Percentiles rank a stretch among this genome's conserved stretches.
phyloP scores from a whole-genome alignment of 1,284 basidiomycete genomes.

The Microbotryum silenes-acaulis region DNA sequence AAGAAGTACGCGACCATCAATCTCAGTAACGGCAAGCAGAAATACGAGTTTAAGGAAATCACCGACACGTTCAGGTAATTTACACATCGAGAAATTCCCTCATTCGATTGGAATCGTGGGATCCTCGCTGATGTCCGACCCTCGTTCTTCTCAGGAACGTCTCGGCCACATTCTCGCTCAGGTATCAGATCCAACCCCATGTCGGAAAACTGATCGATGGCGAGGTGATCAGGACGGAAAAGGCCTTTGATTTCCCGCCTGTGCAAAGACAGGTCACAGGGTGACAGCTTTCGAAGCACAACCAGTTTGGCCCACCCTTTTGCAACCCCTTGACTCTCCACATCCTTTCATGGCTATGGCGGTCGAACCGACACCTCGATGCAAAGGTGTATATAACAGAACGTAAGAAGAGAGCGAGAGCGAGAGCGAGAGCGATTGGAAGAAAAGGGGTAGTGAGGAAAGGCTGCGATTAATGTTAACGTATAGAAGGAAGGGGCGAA shows the following conservation, averaged over 20 bases:
- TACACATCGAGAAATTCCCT: background rate
- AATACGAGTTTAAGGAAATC: conserved; percentile 73
- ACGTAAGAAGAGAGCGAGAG: background rate
- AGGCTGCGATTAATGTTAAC: background rate
- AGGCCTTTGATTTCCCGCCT: conserved; percentile 13
- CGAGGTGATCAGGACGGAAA: conserved; percentile 55
- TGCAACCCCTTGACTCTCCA: background rate
- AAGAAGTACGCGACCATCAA: conserved; percentile 66
- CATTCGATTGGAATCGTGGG: background rate
- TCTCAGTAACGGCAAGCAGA: conserved; percentile 58
- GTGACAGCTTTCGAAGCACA: too few relatives aligned
- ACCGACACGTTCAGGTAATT: conserved; percentile 70
- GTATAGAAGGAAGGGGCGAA: background rate
- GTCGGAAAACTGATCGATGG: conserved; percentile 71
- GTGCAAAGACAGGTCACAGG: conserved; percentile 7
- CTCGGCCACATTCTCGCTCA: conserved; percentile 62
- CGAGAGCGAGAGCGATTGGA: conserved; percentile 2
- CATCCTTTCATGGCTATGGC: background rate
- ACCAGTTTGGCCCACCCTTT: too few relatives aligned
- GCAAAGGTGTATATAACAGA: background rate
- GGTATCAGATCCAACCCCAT: conserved; percentile 85
- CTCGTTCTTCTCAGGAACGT: conserved; percentile 48
- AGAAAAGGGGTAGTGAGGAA: background rate
- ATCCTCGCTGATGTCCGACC: background rate
- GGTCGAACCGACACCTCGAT: too few relatives aligned